Evolutionary conservation across 2,329 filamentous ascomycete genomes (phyloP).

Genomic region (Cladophialophora carrionii): DNA sequence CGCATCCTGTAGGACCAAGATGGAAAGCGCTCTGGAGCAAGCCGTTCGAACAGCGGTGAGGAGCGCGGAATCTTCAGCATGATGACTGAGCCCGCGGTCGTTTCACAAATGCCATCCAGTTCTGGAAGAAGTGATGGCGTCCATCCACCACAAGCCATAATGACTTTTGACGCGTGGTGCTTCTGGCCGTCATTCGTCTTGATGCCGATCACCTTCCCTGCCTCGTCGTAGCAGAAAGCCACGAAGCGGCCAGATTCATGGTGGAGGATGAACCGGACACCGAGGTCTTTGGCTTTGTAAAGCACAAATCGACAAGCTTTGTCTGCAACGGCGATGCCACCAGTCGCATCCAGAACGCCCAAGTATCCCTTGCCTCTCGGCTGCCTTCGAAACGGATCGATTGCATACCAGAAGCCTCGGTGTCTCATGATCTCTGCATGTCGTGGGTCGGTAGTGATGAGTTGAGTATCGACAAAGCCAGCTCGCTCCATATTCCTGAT

Average conservation of each 20-base stretch:
- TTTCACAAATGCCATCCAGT: conserved; percentile 52
- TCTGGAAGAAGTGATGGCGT: conserved; percentile 68
- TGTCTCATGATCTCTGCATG: conserved; percentile 41
- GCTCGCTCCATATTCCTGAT: conserved; percentile 45
- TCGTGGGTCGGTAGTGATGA: conserved; percentile 41
- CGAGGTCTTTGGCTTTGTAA: conserved; percentile 48
- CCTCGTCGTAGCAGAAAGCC: conserved; percentile 34
- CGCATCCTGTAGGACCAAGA: conserved; percentile 49
- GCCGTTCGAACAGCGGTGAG: conserved; percentile 46
- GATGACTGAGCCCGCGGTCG: conserved; percentile 54
- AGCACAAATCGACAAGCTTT: conserved; percentile 54
- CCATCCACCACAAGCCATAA: conserved; percentile 88
- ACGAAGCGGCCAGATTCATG: conserved; percentile 42
- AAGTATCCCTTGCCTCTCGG: conserved; percentile 39
- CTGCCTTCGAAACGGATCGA: conserved; percentile 47
- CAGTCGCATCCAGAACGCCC: conserved; percentile 53
- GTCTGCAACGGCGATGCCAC: conserved; percentile 53
- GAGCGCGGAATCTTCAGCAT: conserved; percentile 50
- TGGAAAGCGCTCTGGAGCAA: conserved; percentile 52
- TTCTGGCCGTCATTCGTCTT: conserved; percentile 20
- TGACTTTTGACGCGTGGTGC: conserved; percentile 32
- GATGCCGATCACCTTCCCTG: conserved; percentile 40
- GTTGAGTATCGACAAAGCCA: conserved; percentile 45
- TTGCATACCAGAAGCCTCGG: conserved; percentile 41
- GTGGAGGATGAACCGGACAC: conserved; percentile 51